Evolutionary conservation across 306 rosid species (phyloP).

Genomic region (Medicago ruthenica): DNA sequence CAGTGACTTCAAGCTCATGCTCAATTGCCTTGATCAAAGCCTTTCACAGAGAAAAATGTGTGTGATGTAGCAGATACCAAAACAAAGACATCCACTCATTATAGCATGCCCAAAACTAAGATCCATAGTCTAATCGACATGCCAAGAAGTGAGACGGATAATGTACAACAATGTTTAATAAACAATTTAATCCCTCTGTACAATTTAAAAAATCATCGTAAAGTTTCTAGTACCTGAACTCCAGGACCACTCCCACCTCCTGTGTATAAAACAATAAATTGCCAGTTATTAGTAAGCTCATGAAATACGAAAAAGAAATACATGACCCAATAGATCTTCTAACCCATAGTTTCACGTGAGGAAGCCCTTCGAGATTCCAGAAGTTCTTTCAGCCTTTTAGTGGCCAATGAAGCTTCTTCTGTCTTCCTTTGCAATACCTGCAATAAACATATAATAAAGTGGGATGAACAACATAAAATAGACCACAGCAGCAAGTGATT

Average conservation of each 20-base stretch:
- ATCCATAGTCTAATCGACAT: background rate
- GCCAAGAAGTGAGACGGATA: slow-evolving; percentile 23
- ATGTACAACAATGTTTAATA: background rate
- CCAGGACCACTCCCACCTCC: slow-evolving; percentile 81
- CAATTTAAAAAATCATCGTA: slow-evolving; percentile 29
- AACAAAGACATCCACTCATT: slow-evolving; percentile 13
- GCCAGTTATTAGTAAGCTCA: slow-evolving; percentile 22
- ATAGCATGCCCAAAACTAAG: slow-evolving; percentile 20
- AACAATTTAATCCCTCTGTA: slow-evolving; percentile 27
- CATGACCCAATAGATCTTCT: slow-evolving; percentile 41
- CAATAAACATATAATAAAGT: slow-evolving; percentile 22
- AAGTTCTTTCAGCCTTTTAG: slow-evolving; percentile 94
- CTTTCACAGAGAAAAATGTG: slow-evolving; percentile 51
- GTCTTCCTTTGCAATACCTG: slow-evolving; percentile 97
- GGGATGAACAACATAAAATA: slow-evolving; percentile 33
- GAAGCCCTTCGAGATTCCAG: slow-evolving; percentile 83
- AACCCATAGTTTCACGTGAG: slow-evolving; percentile 74
- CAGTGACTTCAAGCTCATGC: slow-evolving; percentile 92
- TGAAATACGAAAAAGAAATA: slow-evolving; percentile 5
- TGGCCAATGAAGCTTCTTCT: slow-evolving; percentile 92
- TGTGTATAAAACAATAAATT: slow-evolving; percentile 45
- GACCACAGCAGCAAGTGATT: slow-evolving; percentile 23
- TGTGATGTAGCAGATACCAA: slow-evolving; percentile 29
- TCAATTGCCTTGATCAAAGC: slow-evolving; percentile 84
- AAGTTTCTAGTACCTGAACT: slow-evolving; percentile 64